phyloP scores from a whole-genome alignment of 176 grass and related monocot species.

The Triticum monococcum region DNA sequence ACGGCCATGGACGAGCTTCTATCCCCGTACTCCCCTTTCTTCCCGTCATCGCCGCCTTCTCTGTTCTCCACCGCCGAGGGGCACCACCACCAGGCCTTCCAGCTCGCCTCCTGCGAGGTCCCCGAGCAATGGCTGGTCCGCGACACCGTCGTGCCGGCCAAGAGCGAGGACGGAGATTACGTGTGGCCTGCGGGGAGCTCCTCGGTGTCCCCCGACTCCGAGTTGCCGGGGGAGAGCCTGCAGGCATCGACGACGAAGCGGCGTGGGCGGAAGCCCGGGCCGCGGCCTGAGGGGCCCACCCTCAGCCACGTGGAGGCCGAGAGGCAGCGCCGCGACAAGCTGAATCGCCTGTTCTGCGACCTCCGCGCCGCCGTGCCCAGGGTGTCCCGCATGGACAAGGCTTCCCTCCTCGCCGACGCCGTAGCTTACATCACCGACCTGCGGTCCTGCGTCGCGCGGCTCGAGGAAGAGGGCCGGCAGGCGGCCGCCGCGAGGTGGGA shows the following conservation, averaged over 20 bases:
- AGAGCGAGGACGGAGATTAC: constrained; percentile 5
- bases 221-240: constrained; percentile 6
- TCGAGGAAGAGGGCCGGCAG: background rate
- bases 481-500: background rate
- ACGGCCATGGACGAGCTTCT: too few relatives aligned
- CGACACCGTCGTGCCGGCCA: constrained; percentile 2
- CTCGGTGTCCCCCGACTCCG: constrained; percentile 29
- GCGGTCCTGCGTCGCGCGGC: background rate
- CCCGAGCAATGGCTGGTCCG: constrained; percentile 50
- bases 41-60: constrained; percentile 21
- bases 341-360: constrained; percentile 74
- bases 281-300: constrained; percentile 4
- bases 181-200: background rate
- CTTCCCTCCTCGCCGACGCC: constrained; percentile 52
- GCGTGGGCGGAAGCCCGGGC: constrained; percentile 39
- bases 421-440: background rate
- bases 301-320: constrained; percentile 75
- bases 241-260: constrained; percentile 25
- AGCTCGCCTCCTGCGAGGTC: constrained; percentile 48
- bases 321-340: constrained; percentile 72
- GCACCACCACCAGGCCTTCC: constrained; percentile 1
- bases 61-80: background rate
- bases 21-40: constrained; percentile 32
- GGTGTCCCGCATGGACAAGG: constrained; percentile 90
- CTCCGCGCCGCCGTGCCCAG: constrained; percentile 73